Evolutionary conservation across 306 rosid species (phyloP).

Genomic region (Crataegus laevigata): DNA sequence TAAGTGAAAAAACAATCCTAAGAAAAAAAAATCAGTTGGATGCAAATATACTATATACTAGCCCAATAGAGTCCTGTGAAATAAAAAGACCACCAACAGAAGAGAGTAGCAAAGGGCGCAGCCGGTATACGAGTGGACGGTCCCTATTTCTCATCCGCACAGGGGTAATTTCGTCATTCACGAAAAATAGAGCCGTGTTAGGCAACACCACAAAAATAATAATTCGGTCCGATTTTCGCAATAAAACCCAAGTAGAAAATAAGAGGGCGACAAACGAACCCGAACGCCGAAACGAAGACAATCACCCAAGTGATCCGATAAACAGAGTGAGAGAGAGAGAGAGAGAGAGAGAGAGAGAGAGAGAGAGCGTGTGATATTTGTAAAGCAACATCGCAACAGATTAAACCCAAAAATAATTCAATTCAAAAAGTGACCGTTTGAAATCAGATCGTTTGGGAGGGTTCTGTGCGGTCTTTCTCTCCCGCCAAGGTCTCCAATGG

Average conservation of each 20-base stretch:
- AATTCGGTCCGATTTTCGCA: neutral
- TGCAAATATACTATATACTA: no score
- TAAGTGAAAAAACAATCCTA: neutral
- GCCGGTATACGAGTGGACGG: neutral
- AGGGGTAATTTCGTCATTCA: constrained; percentile 15
- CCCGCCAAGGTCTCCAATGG: constrained; percentile 72
- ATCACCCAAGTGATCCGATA: constrained; percentile 1
- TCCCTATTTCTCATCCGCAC: no score
- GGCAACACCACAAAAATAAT: neutral
- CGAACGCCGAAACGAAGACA: constrained; percentile 29
- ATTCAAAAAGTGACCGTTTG: constrained; percentile 35
- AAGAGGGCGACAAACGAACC: constrained; percentile 8
- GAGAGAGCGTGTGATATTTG: constrained; percentile 1
- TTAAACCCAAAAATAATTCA: neutral
- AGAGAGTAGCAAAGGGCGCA: neutral
- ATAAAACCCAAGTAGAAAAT: constrained; percentile 2
- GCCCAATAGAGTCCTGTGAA: neutral
- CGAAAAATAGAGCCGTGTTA: constrained; percentile 16
- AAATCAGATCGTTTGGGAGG: neutral
- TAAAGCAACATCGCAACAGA: constrained; percentile 12
- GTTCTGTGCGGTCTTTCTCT: constrained; percentile 31
- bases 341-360: neutral
- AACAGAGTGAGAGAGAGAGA: constrained; percentile 21
- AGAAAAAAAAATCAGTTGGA: neutral
- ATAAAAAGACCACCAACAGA: no score